Percentiles rank a stretch among this genome's conserved stretches.
Conservation (phyloP, 768 basidiomycete genomes). For the Auriscalpium vulgare region DNA sequence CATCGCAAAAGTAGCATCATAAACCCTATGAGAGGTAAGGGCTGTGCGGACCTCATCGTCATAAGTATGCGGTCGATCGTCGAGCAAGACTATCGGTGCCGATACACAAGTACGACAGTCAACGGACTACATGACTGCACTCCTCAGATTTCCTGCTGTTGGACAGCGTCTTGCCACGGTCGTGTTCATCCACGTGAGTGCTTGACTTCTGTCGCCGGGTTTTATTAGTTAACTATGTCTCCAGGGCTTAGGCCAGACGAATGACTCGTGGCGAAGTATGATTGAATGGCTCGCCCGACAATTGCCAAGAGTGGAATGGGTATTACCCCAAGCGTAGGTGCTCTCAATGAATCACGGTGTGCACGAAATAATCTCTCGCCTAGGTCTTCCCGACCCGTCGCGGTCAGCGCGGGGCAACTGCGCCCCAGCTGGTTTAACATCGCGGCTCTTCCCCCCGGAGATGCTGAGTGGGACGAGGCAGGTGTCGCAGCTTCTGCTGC, state of each 20-base stretch:
- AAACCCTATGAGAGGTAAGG: neutral
- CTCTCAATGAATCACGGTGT: neutral
- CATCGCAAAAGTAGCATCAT: neutral
- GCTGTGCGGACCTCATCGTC: neutral
- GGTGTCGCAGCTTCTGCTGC: conserved; percentile 28
- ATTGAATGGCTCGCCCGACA: conserved; percentile 26
- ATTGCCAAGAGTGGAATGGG: conserved; percentile 34
- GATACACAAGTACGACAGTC: neutral
- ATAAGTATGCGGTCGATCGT: neutral
- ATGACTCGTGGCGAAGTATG: conserved; percentile 28
- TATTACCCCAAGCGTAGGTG: conserved; percentile 36
- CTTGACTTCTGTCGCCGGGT: neutral
- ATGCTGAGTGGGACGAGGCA: conserved; percentile 29
- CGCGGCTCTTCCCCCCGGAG: conserved; percentile 27
- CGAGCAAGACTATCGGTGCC: neutral
- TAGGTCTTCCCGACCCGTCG: conserved; percentile 25
- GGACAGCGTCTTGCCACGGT: conserved; percentile 19
- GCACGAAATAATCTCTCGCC: neutral
- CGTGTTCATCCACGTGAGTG: conserved; percentile 23
- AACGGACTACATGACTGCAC: conserved; percentile 5
- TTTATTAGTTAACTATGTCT: neutral
- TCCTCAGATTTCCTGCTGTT: conserved; percentile 8
- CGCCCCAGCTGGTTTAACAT: conserved; percentile 39
- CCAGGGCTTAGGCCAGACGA: conserved; percentile 35
- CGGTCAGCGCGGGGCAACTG: conserved; percentile 20